A percentile compares a stretch with the other conserved stretches of the same genome.
Evolutionary conservation across 306 rosid species (phyloP).

Genomic region (Quercus rubra): DNA sequence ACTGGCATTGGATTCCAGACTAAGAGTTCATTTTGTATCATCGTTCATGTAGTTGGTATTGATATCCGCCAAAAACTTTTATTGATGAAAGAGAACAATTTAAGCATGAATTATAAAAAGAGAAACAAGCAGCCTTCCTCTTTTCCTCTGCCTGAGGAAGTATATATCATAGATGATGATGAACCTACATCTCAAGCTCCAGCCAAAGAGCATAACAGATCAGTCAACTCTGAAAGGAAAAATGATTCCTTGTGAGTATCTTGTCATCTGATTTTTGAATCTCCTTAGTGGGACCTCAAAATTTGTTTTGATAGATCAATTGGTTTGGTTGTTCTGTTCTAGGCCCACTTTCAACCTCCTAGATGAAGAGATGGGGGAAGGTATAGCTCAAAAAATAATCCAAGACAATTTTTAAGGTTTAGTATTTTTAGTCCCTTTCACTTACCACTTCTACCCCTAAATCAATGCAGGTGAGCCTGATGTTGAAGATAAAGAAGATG

Average conservation of each 20-base stretch:
- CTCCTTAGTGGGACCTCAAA: slow-evolving; percentile 14
- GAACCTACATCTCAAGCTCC: slow-evolving; percentile 32
- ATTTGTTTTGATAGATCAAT: neutral
- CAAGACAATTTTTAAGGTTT: neutral
- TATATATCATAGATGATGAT: slow-evolving; percentile 48
- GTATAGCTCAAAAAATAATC: slow-evolving; percentile 31
- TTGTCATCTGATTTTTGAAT: slow-evolving; percentile 13
- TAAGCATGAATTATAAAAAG: slow-evolving; percentile 34
- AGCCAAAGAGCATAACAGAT: slow-evolving; percentile 35
- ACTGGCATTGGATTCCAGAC: slow-evolving; percentile 8
- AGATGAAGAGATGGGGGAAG: slow-evolving; percentile 59
- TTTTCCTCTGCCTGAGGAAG: slow-evolving; percentile 44
- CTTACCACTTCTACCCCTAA: slow-evolving; percentile 11
- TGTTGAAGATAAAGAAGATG: slow-evolving; percentile 43
- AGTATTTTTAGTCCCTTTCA: slow-evolving; percentile 20
- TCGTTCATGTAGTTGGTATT: slow-evolving; percentile 69
- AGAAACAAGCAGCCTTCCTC: slow-evolving; percentile 36
- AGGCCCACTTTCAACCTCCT: slow-evolving; percentile 88
- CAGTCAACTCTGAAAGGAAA: slow-evolving; percentile 24
- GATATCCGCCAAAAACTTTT: slow-evolving; percentile 65
- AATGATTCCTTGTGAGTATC: slow-evolving; percentile 51
- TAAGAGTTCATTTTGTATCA: slow-evolving; percentile 3
- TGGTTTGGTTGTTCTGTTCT: slow-evolving; percentile 19
- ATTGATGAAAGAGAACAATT: slow-evolving; percentile 43
- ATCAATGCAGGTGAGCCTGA: slow-evolving; percentile 42